phyloP scores from a whole-genome alignment of 345 rosid genomes.

The Pistacia integerrima region DNA sequence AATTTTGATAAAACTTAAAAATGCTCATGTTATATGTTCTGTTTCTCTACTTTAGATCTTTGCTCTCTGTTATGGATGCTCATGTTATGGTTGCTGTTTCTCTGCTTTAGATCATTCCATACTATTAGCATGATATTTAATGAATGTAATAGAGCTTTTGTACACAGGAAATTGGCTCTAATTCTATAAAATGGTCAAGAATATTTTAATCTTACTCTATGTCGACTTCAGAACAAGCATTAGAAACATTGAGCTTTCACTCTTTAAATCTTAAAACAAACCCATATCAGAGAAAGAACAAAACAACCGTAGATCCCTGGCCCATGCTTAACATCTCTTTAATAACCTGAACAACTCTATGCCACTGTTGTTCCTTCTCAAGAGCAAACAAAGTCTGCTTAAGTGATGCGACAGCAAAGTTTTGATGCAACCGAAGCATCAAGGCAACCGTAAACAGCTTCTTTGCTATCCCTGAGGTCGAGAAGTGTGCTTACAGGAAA shows the following conservation, averaged over 20 bases:
- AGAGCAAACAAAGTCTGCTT: slow-evolving; percentile 67
- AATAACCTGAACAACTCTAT: slow-evolving; percentile 81
- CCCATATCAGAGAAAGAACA: too few species aligned
- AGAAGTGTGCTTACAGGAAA: slow-evolving; percentile 70
- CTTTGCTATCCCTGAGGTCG: slow-evolving; percentile 75
- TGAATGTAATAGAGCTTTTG: not conserved
- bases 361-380: slow-evolving; percentile 91
- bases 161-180: too few species aligned
- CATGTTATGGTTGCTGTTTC: too few species aligned
- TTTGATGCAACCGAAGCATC: slow-evolving; percentile 94
- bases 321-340: slow-evolving; percentile 99
- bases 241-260: too few species aligned
- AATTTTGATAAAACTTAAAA: too few species aligned
- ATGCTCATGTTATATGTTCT: too few species aligned
- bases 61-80: too few species aligned
- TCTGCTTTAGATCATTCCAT: not conserved
- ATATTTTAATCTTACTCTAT: too few species aligned
- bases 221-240: too few species aligned
- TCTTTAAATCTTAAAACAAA: too few species aligned
- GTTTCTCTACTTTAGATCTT: too few species aligned
- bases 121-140: not conserved
- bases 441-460: slow-evolving; percentile 83
- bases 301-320: slow-evolving; percentile 51
- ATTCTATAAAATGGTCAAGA: too few species aligned
- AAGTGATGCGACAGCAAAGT: slow-evolving; percentile 74